These are phyloP conservation scores for Dittrichia graveolens DNA, from an alignment of 129 eudicot species.

Conservation along the genomic window DNA sequence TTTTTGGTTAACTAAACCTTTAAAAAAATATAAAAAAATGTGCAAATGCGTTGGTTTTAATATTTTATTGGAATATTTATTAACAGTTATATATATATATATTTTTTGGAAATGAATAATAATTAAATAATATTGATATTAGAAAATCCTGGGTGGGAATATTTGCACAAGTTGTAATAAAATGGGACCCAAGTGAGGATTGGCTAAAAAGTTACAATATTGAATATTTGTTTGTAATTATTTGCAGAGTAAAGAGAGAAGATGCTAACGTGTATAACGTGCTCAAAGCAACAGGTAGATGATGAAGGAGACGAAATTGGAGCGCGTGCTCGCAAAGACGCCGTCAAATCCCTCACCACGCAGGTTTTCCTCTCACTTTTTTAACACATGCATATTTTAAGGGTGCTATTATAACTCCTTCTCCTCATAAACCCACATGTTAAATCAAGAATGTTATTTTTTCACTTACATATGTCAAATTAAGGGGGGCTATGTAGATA, in stretches of 20 bases:
- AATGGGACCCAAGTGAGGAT: conserved; percentile 5
- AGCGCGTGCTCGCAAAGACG: conserved; percentile 66
- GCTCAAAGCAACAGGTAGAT: conserved; percentile 58
- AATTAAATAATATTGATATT: too few species aligned
- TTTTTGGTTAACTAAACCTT: too few species aligned
- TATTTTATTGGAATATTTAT: too few species aligned
- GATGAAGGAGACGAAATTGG: conserved; percentile 55
- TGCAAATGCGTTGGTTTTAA: too few species aligned
- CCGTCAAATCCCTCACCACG: conserved; percentile 68
- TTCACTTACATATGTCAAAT: too few species aligned
- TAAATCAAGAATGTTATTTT: too few species aligned
- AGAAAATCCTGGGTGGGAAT: neutral
- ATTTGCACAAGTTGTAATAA: neutral
- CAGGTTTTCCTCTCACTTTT: conserved; percentile 52
- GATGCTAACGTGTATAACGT: conserved; percentile 77
- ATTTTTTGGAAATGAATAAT: too few species aligned
- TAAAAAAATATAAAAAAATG: too few species aligned
- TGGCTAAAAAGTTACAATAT: neutral
- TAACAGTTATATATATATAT: too few species aligned
- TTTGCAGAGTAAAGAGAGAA: conserved; percentile 21
- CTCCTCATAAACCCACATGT: too few species aligned
- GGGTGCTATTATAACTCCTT: too few species aligned
- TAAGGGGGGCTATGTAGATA: too few species aligned
- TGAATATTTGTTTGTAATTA: neutral
- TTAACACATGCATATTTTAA: conserved; percentile 4